Evolutionary conservation across 371 early-diverging fungal genomes (phyloP).

Genomic region (Mortierella sp.): DNA sequence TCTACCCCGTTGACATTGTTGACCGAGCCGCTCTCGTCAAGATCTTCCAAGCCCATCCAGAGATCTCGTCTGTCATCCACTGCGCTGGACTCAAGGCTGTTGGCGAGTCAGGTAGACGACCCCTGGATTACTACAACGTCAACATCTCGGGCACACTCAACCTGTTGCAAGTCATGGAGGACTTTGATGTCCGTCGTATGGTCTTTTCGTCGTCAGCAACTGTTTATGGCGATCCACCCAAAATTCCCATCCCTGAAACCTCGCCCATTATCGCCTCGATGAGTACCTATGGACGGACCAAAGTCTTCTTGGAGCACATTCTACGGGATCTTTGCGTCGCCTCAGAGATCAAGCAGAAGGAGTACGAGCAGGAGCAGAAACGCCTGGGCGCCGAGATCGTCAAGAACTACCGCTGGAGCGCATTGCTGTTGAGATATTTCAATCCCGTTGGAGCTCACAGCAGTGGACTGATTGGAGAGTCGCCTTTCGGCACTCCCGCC

Average conservation of each 20-base stretch:
- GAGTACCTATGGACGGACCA: constrained; percentile 91
- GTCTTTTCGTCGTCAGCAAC: constrained; percentile 85
- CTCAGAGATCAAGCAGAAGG: constrained; percentile 36
- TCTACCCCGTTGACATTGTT: constrained; percentile 80
- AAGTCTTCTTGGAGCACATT: constrained; percentile 86
- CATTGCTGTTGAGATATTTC: constrained; percentile 87
- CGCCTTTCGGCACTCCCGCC: constrained; percentile 84
- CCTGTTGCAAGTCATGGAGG: constrained; percentile 71
- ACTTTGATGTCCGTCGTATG: constrained; percentile 64
- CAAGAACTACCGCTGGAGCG: constrained; percentile 70
- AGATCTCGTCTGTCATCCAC: constrained; percentile 74
- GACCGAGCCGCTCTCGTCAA: constrained; percentile 72
- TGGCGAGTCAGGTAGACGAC: constrained; percentile 74
- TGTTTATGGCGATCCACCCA: constrained; percentile 66
- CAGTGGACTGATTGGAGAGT: constrained; percentile 90
- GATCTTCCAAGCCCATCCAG: constrained; percentile 73
- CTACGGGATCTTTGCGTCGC: constrained; percentile 80
- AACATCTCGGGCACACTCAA: constrained; percentile 76
- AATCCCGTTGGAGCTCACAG: constrained; percentile 94
- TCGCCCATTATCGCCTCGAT: constrained; percentile 67
- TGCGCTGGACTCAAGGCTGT: constrained; percentile 86
- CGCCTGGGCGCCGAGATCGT: constrained; percentile 9
- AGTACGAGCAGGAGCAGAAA: constrained; percentile 30
- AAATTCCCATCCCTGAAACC: constrained; percentile 60
- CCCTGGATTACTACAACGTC: constrained; percentile 77